Conservation (phyloP, 176 grass and related monocot species). For the Pharus latifolius region DNA sequence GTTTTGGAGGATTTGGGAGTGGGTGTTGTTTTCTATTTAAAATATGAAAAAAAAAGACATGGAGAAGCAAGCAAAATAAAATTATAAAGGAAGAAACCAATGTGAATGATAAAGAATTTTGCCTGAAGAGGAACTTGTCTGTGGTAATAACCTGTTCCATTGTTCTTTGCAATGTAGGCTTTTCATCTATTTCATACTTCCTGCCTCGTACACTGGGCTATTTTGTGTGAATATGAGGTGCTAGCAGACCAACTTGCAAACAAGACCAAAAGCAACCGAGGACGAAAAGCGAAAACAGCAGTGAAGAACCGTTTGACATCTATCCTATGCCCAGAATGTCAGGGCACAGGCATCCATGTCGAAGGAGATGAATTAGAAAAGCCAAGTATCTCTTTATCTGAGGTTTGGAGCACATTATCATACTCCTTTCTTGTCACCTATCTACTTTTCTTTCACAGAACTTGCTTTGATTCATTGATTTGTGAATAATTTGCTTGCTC, state of each 20-base stretch:
- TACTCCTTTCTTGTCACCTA: neutral
- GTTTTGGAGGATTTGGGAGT: too few relatives aligned
- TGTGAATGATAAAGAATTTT: too few relatives aligned
- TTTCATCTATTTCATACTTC: conserved; percentile 79
- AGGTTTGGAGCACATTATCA: conserved; percentile 35
- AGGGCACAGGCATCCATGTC: conserved; percentile 71
- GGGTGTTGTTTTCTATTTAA: too few relatives aligned
- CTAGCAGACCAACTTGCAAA: conserved; percentile 40
- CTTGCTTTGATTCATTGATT: neutral
- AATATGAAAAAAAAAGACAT: too few relatives aligned
- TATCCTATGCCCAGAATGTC: conserved; percentile 83
- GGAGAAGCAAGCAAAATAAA: too few relatives aligned
- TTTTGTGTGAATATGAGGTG: conserved; percentile 80
- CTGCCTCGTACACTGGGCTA: conserved; percentile 90
- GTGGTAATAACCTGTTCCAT: too few relatives aligned
- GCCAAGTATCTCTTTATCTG: conserved; percentile 71
- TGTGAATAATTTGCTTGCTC: neutral
- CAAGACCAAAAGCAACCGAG: conserved; percentile 59
- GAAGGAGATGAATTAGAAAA: conserved; percentile 80
- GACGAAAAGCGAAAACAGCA: conserved; percentile 64
- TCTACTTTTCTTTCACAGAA: neutral
- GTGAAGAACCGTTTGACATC: conserved; percentile 54
- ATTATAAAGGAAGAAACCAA: too few relatives aligned
- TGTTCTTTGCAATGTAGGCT: conserved; percentile 35
- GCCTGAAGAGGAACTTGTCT: too few relatives aligned